Evolutionary conservation across 768 basidiomycete genomes (phyloP).

Genomic region (Amanita thiersii): DNA sequence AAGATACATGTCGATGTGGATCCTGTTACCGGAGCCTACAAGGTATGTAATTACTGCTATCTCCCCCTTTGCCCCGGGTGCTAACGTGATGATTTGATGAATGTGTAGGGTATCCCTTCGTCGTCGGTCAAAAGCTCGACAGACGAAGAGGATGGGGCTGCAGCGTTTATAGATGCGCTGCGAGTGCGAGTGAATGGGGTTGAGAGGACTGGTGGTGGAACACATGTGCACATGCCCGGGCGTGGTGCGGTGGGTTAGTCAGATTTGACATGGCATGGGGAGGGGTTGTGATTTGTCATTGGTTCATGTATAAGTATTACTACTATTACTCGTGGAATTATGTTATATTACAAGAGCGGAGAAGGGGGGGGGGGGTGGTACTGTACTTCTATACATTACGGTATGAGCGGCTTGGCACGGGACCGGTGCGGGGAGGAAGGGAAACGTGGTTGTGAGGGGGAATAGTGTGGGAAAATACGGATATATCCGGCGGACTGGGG

Average conservation of each 20-base stretch:
- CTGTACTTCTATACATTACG: too few species aligned
- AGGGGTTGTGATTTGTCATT: too few species aligned
- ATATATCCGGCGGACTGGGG: too few species aligned
- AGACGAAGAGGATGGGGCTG: background rate
- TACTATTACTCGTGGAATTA: too few species aligned
- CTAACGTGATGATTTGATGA: background rate
- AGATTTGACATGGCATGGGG: too few species aligned
- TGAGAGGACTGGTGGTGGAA: background rate
- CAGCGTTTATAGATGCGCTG: background rate
- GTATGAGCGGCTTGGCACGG: too few species aligned
- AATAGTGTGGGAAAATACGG: too few species aligned
- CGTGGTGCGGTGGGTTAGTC: background rate
- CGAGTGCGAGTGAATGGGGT: background rate
- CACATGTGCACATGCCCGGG: background rate
- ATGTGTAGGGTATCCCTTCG: background rate
- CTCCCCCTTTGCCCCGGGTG: background rate
- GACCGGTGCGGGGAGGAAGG: too few species aligned
- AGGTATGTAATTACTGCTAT: slow-evolving; percentile 16
- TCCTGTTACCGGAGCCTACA: slow-evolving; percentile 20
- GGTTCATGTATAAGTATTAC: too few species aligned
- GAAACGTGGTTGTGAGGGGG: too few species aligned
- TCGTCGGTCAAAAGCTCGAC: background rate
- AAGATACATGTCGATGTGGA: slow-evolving; percentile 31
- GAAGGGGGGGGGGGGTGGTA: too few species aligned
- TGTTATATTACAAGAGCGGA: too few species aligned